A percentile compares a stretch with the other conserved stretches of the same genome.
Evolutionary conservation across 1,284 basidiomycete genomes (phyloP).

Genomic region (Termitomyces sp.): DNA sequence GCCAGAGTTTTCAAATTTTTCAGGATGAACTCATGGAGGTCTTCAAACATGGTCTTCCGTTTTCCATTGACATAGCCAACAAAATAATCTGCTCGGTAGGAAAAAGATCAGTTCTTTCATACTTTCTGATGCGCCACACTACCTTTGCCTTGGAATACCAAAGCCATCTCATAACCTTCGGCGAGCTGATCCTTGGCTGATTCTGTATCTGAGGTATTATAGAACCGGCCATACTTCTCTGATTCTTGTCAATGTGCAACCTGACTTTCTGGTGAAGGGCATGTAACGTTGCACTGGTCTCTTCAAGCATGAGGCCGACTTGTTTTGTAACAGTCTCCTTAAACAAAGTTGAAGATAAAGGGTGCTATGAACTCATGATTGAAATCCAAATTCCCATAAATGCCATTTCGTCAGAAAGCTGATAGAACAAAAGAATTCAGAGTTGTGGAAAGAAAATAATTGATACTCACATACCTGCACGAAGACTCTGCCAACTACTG

Average conservation of each 20-base stretch:
- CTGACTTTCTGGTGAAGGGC: not conserved
- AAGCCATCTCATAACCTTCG: not conserved
- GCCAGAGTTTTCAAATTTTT: not conserved
- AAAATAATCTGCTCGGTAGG: not conserved
- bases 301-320: not conserved
- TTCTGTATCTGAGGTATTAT: not conserved
- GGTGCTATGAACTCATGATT: not conserved
- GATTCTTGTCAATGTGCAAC: not conserved
- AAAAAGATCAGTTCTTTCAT: not conserved
- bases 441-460: no score
- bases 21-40: not conserved
- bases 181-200: not conserved
- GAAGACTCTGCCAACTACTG: not conserved
- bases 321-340: not conserved
- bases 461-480: not conserved
- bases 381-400: not conserved
- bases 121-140: conserved; percentile 1
- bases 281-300: not conserved
- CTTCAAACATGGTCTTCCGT: not conserved
- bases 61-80: not conserved
- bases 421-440: no score
- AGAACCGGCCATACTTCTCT: not conserved
- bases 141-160: not conserved
- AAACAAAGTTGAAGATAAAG: not conserved
- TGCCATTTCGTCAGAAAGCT: not conserved